Percentiles rank a stretch among this genome's conserved stretches.
Evolutionary conservation across 2,329 filamentous ascomycete genomes (phyloP).

Genomic region (Aureobasidium namibiae): DNA sequence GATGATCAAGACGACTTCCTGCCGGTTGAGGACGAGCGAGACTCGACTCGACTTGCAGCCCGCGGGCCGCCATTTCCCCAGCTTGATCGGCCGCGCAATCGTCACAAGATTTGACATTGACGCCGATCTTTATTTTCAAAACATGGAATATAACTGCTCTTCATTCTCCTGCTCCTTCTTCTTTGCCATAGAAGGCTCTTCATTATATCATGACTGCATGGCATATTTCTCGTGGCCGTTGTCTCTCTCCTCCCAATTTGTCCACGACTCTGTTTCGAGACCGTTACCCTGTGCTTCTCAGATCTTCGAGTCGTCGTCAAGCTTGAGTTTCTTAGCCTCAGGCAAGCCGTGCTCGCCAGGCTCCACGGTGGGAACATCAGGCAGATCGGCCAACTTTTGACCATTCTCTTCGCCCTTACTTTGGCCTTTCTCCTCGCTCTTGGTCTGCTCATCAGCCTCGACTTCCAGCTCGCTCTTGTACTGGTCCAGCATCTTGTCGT

Average conservation of each 20-base stretch:
- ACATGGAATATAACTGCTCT: neutral
- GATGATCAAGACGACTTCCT: neutral
- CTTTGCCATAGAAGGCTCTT: neutral
- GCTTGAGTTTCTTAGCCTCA: conserved; percentile 41
- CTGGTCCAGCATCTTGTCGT: neutral
- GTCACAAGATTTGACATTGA: neutral
- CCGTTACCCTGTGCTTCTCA: neutral
- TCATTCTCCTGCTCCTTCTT: neutral
- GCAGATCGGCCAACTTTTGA: conserved; percentile 34
- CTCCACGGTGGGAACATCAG: conserved; percentile 41
- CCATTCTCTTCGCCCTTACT: conserved; percentile 16
- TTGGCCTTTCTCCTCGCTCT: neutral
- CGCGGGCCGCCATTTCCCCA: neutral
- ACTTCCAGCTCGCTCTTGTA: neutral
- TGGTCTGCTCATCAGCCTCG: neutral
- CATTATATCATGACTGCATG: conserved; percentile 10
- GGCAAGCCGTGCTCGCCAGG: conserved; percentile 37
- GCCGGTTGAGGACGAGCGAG: neutral
- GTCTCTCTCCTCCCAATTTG: neutral
- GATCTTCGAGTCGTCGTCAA: conserved; percentile 17
- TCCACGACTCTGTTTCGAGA: neutral
- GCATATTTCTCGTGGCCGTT: neutral
- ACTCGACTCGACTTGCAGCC: neutral
- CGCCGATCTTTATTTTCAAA: neutral
- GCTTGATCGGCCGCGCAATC: neutral